Conservation (phyloP, 1,284 basidiomycete genomes). For the Grifola frondosa region DNA sequence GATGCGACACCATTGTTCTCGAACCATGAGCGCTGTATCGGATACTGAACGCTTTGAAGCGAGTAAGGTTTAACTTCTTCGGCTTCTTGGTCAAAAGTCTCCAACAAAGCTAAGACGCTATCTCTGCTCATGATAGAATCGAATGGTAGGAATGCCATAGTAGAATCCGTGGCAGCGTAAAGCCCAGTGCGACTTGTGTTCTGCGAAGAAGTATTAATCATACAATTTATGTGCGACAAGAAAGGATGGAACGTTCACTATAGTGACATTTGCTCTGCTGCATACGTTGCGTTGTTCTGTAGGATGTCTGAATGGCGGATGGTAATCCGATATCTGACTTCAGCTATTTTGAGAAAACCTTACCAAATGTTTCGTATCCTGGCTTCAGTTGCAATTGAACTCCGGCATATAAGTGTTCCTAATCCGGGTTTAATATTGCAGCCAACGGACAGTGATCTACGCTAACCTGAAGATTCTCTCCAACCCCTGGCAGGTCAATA, state of each 20-base stretch:
- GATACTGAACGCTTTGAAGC: no score
- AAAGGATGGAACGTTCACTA: conserved; percentile 5
- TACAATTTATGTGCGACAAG: no score
- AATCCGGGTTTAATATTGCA: not conserved
- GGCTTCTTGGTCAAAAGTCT: not conserved
- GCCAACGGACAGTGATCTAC: not conserved
- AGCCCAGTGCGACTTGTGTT: conserved; percentile 7
- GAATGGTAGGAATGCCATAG: conserved; percentile 3
- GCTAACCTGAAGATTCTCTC: conserved; percentile 19
- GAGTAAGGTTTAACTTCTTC: not conserved
- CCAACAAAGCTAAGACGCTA: no score
- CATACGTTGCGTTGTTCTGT: conserved; percentile 10
- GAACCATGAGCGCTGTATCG: no score
- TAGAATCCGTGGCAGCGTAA: not conserved
- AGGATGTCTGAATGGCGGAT: conserved; percentile 6
- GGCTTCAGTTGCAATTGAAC: conserved; percentile 14
- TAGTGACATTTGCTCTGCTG: conserved; percentile 4
- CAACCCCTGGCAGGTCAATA: conserved; percentile 22
- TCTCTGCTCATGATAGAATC: not conserved
- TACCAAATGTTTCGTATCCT: conserved; percentile 9
- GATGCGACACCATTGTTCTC: not conserved
- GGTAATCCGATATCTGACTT: no score
- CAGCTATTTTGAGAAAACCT: conserved; percentile 3
- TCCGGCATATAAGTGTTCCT: conserved; percentile 3
- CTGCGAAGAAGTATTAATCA: not conserved